These are phyloP conservation scores for Flaveria bidentis DNA, from an alignment of 129 eudicot species.

Conservation along the genomic window DNA sequence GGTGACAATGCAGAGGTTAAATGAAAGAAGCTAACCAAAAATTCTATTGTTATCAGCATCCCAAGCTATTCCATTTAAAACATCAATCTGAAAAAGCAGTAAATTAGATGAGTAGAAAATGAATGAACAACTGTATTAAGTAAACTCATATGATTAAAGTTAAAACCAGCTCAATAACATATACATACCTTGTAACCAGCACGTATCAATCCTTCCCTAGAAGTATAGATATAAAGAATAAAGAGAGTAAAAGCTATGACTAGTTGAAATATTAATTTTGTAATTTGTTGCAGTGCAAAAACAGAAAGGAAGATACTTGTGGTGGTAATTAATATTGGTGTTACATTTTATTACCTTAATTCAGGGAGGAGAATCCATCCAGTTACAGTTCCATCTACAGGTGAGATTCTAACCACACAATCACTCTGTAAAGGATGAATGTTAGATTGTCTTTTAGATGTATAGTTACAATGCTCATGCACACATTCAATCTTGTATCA, in stretches of 20 bases:
- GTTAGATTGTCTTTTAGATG: background rate
- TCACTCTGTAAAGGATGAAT: constrained; percentile 48
- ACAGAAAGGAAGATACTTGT: background rate
- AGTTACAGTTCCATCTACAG: constrained; percentile 48
- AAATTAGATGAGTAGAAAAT: background rate
- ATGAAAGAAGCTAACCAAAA: constrained; percentile 55
- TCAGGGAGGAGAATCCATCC: constrained; percentile 76
- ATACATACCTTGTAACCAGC: constrained; percentile 46
- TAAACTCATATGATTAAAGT: background rate
- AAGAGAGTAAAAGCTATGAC: background rate
- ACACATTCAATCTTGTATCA: too few species aligned
- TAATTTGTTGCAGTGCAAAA: background rate
- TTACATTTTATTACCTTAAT: constrained; percentile 45
- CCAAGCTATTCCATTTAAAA: constrained; percentile 94
- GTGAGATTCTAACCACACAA: constrained; percentile 75
- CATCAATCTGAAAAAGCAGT: constrained; percentile 46
- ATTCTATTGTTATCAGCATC: constrained; percentile 52
- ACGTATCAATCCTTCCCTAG: constrained; percentile 50
- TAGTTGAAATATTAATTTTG: background rate
- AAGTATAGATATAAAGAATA: background rate
- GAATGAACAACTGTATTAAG: background rate
- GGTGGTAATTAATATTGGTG: background rate
- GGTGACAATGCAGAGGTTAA: background rate
- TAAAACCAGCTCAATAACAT: constrained; percentile 9
- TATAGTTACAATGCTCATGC: background rate